phyloP scores from a whole-genome alignment of 1,284 basidiomycete species.

The Kwoniella shivajii region DNA sequence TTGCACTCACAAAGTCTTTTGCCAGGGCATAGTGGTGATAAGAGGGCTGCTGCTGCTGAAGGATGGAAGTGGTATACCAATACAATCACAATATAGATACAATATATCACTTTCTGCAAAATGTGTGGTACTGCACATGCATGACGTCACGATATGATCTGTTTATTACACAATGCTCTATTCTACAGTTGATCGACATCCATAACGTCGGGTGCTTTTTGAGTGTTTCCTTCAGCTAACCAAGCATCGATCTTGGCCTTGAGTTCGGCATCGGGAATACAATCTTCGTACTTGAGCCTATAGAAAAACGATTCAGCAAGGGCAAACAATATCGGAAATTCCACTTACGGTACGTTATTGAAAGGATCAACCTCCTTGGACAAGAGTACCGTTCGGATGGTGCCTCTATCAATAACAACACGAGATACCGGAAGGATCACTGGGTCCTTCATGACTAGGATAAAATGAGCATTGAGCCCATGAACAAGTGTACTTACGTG shows the following conservation, averaged over 20 bases:
- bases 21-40: slow-evolving; percentile 75
- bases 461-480: slow-evolving; percentile 1
- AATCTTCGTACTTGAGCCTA: slow-evolving; percentile 72
- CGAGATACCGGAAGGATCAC: slow-evolving; percentile 86
- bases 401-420: slow-evolving; percentile 80
- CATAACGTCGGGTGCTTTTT: slow-evolving; percentile 39
- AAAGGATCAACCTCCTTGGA: slow-evolving; percentile 91
- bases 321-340: background rate
- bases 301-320: background rate
- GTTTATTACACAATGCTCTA: background rate
- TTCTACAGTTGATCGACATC: slow-evolving; percentile 43
- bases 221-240: slow-evolving; percentile 57
- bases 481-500: slow-evolving; percentile 22
- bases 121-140: background rate
- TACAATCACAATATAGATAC: too few relatives aligned
- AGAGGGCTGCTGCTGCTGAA: background rate
- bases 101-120: background rate
- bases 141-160: slow-evolving; percentile 15
- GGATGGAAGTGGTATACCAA: background rate
- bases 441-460: slow-evolving; percentile 91
- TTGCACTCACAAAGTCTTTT: slow-evolving; percentile 70
- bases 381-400: slow-evolving; percentile 92
- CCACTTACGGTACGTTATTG: slow-evolving; percentile 68
- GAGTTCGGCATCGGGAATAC: slow-evolving; percentile 68
- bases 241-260: slow-evolving; percentile 68